Conservation (phyloP, 2,329 filamentous ascomycete genomes). For the Fusarium brachygibbosum region DNA sequence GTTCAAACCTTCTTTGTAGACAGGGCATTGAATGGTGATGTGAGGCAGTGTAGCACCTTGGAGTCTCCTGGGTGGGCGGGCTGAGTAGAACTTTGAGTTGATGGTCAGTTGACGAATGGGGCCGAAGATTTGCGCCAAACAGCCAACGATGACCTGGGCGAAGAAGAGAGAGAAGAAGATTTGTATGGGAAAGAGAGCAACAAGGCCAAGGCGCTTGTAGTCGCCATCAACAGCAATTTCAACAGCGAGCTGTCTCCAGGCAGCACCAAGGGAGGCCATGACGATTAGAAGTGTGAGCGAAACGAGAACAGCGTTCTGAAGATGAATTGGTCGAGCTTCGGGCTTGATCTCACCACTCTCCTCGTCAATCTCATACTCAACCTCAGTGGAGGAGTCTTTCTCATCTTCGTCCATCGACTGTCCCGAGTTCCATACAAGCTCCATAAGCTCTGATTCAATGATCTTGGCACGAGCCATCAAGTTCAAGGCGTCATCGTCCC, state of each 20-base stretch:
- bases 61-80: slow-evolving; percentile 74
- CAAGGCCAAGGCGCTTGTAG: slow-evolving; percentile 73
- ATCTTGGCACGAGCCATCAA: slow-evolving; percentile 76
- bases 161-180: slow-evolving; percentile 89
- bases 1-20: slow-evolving; percentile 86
- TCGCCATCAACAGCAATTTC: slow-evolving; percentile 75
- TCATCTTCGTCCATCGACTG: slow-evolving; percentile 66
- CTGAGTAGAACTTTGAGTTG: slow-evolving; percentile 88
- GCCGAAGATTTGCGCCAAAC: slow-evolving; percentile 80
- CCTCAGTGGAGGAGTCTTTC: slow-evolving; percentile 62
- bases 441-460: slow-evolving; percentile 83
- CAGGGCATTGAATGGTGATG: slow-evolving; percentile 86
- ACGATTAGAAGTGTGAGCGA: slow-evolving; percentile 75
- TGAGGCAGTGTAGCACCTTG: slow-evolving; percentile 72
- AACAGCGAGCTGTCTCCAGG: slow-evolving; percentile 76
- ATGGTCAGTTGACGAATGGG: slow-evolving; percentile 78
- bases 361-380: slow-evolving; percentile 73
- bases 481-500: slow-evolving; percentile 84
- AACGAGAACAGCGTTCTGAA: slow-evolving; percentile 78
- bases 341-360: slow-evolving; percentile 77
- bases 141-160: slow-evolving; percentile 81
- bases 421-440: slow-evolving; percentile 78
- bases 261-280: slow-evolving; percentile 75
- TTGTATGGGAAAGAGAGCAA: slow-evolving; percentile 77
- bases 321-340: slow-evolving; percentile 74